These are phyloP conservation scores for Vitis riparia DNA, from an alignment of 164 flowering plant species.

Conservation along the genomic window DNA sequence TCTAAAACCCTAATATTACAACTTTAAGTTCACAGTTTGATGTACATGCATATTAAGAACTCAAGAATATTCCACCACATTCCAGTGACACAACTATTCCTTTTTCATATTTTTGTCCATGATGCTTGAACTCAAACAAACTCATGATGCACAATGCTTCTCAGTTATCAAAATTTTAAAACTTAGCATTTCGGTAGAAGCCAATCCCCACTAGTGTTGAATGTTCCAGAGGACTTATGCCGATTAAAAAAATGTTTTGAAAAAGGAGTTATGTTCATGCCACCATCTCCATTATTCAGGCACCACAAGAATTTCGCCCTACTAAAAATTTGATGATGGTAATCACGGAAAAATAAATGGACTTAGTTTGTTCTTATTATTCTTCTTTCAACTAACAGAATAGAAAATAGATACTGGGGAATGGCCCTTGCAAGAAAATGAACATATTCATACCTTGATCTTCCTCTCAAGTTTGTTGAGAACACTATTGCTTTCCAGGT, in stretches of 20 bases:
- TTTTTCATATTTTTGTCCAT: too few relatives aligned
- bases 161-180: too few relatives aligned
- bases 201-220: too few relatives aligned
- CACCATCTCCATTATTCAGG: not conserved
- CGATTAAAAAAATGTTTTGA: not conserved
- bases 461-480: slow-evolving; percentile 83
- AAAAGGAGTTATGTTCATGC: not conserved
- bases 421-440: not conserved
- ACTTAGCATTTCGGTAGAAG: too few relatives aligned
- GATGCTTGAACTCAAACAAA: too few relatives aligned
- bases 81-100: too few relatives aligned
- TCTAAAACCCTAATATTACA: too few relatives aligned
- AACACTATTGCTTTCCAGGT: slow-evolving; percentile 70
- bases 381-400: not conserved
- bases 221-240: too few relatives aligned
- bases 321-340: not conserved
- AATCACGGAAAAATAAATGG: not conserved
- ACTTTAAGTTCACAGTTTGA: too few relatives aligned
- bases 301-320: not conserved
- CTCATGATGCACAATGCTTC: too few relatives aligned
- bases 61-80: too few relatives aligned
- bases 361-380: not conserved
- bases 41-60: too few relatives aligned
- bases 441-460: slow-evolving; percentile 54
- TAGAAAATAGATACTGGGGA: not conserved